Conservation (phyloP, 306 rosid species). For the Fragaria nilgerrensis region DNA sequence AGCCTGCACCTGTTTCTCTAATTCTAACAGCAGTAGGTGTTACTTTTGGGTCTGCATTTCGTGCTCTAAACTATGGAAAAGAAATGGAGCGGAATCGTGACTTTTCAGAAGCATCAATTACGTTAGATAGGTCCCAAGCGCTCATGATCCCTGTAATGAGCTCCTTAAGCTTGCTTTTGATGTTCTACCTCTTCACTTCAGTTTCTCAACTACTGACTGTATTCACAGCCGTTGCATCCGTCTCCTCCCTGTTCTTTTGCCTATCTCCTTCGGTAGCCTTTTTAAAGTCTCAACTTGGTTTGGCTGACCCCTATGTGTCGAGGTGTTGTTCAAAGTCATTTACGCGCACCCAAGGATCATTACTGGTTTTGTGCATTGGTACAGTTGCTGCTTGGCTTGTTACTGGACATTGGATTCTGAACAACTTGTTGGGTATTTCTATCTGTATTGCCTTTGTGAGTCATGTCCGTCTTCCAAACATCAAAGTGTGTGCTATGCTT, state of each 20-base stretch:
- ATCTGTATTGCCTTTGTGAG: constrained; percentile 96
- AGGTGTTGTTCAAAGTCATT: constrained; percentile 92
- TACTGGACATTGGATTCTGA: constrained; percentile 92
- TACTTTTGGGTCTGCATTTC: constrained; percentile 92
- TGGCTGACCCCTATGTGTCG: constrained; percentile 87
- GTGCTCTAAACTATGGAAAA: constrained; percentile 88
- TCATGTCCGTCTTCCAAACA: constrained; percentile 95
- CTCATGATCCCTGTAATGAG: constrained; percentile 99
- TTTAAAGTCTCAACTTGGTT: constrained; percentile 69
- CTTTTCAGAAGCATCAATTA: constrained; percentile 80
- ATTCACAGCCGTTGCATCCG: constrained; percentile 86
- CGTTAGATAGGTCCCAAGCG: constrained; percentile 85
- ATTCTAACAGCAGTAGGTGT: constrained; percentile 87
- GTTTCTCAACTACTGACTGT: constrained; percentile 90
- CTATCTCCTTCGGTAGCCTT: constrained; percentile 64
- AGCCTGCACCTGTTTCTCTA: constrained; percentile 84
- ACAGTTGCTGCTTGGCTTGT: constrained; percentile 90
- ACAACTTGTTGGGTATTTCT: constrained; percentile 88
- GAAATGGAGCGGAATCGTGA: constrained; percentile 93
- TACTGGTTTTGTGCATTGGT: constrained; percentile 56
- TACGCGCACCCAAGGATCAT: constrained; percentile 67
- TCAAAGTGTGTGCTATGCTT: constrained; percentile 94
- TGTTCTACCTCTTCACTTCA: constrained; percentile 93
- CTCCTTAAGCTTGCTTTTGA: constrained; percentile 89
- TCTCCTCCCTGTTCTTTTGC: constrained; percentile 82